Evolutionary conservation across 1,284 basidiomycete species (phyloP), one percentile per base, ranked within the genome.

Genomic region (Melampsora larici-populina): DNA sequence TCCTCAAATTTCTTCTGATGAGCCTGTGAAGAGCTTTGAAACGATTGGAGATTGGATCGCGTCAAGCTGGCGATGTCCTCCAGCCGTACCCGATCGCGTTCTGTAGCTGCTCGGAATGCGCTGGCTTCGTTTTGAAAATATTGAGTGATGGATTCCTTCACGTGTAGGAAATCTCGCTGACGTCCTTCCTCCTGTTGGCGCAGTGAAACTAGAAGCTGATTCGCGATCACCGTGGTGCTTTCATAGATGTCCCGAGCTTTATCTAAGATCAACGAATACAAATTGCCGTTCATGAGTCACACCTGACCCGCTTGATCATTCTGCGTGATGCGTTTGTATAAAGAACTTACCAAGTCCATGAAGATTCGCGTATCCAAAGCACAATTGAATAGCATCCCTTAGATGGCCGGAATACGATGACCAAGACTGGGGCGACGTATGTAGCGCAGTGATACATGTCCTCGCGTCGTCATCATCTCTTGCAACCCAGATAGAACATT

Each of bases 341-440:
- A 55, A 7, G 24, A 17, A 55, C 51, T 63, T 77, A 70, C 74
- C 74, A 1, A 77, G 46, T 43, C 55, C 74, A 29, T 70, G n/a
- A 48, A 70, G 29, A 67, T 58, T 69, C 1, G 62, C 51, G 62
- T 69, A 58, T n/a, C 64, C 65, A 77, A 69, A 70, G 33, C 74
- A 77, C 8, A 77, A 66, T 33, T 60, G 51, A 62, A 70, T 60
- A 7, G 55, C 74, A 36, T 77, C 66, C 60, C 74, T 77, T 26
- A 68, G 67, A 40, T 77, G 55, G 8, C 74, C 74, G 8, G 74
- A 67, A 40, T 67, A 77, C 6, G 66, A 77, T 18, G 74, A 77
- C 74, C 74, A 77, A 68, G 74, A 40, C 51, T 77, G 74, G 15
- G 74, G 74, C 33, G 74, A 77, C 21, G 66, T 36, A 36, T 77